Evolutionary conservation across 2,329 filamentous ascomycete genomes (phyloP), one percentile per base, ranked within the genome.

Genomic region (Colletotrichum tabaci): DNA sequence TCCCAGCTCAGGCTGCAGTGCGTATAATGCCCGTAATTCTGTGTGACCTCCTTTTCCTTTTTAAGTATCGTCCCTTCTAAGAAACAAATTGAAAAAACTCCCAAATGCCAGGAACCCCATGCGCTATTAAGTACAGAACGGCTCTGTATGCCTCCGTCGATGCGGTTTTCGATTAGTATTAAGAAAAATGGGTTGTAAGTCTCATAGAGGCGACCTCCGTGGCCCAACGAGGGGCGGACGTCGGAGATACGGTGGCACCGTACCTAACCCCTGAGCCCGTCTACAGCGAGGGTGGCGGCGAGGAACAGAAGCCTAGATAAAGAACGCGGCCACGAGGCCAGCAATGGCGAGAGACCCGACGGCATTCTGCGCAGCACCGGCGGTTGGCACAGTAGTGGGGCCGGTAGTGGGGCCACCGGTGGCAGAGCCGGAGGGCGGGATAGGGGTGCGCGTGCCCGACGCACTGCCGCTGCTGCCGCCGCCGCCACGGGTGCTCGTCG

Each of bases 291-390:
- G 35, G 8, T 38, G 35, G 35, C 35, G 35, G 9, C 9, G 35
- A 38, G 35, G 3, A 30, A 15, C 7, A 18, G 15, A 4, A 12
- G 52, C 60, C 82, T 82, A 87, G 64, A 87, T 69, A 68, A 87
- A 77, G 74, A 80, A 83, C 65, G 78, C 83, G 57, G 79, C 84
- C 12, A 81, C 74, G 42, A 84, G 68, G 26, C 83, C 85, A 30
- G 82, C 76, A 15, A 80, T 77, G 8, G 80, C 84, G 40, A 81
- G 72, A 13, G 82, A 76, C 26, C 80, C 79, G 50, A 77, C 78
- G 40, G 79, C 80, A 50, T 80, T 80, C 56, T 75, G 71, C 3
- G 73, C 67, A 0, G 80, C 79, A 44, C 74, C 79, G 18, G 77
- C 78, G 13, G 77, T 78, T 15, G 76, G 68, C 23, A 79, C 58